Evolutionary conservation across 73 alveolate genomes (phyloP), one percentile per base, ranked within the genome.

Genomic region (Symbiodinium pilosum): DNA sequence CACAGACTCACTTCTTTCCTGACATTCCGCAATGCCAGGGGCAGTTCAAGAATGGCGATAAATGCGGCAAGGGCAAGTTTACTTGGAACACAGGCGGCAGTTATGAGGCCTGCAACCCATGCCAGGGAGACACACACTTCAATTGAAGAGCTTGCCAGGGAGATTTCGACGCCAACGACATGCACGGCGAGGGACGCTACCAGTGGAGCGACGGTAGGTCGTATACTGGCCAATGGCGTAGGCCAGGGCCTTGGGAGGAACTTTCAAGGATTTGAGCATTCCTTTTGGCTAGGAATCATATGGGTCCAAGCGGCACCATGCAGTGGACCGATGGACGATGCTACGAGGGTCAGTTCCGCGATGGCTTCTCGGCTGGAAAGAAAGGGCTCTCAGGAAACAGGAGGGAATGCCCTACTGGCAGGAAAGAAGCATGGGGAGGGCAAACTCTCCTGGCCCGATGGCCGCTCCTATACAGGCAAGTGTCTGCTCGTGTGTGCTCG

Each of bases 341-440:
- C 56, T 99, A 87, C 75, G 98, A 85, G 75, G 99, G 99, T 64
- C 81, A 92, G 92, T 99, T 99, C 92, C 98, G 98, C 36, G 95
- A 94, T 68, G 99, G 96, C 77, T 7, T 38, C 38, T 39, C 21
- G 59, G 59, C 21, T 47, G 59, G 59, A 47, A 11, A 30, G 36
- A 56, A 5, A 32, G 5, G 32, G 6, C 73, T 56, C 32, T 56
- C 32, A 18, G 75, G 32, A n/a, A n/a, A n/a, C n/a, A n/a, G n/a
- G n/a, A n/a, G n/a, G n/a, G n/a, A 0, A 16, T 18, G 75, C 75
- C 6, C 59, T 24, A 7, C 77, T 59, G 86, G 40, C 56, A 91
- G 96, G 98, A 69, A 99, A 94, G 97, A 99, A 99, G 97, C 99
- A 99, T 84, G 99, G 99, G 59, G 99, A 99, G 52, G 99, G 99